Evolutionary conservation across 805 yeast species (phyloP), one percentile per base, ranked within the genome.

Genomic region (Monosporozyma servazzii): DNA sequence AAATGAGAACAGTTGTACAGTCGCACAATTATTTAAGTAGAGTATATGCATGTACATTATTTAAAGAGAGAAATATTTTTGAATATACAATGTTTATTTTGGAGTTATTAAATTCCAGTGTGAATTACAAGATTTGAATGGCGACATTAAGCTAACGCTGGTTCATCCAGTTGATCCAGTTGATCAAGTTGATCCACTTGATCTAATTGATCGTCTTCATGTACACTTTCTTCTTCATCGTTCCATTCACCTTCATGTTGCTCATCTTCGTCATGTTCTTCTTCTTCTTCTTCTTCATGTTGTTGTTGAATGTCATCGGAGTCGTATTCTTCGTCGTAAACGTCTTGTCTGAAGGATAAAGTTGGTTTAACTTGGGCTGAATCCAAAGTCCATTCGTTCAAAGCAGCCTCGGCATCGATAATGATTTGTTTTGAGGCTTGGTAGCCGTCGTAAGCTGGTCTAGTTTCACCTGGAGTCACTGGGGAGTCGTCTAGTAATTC

Each of bases 381-480:
- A 64, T 86, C 93, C 62, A 85, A 77, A 58, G 95, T 86, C 95
- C 95, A 86, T 48, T 84, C 76, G 57, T 86, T 85, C 68, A 86
- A 76, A 51, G 93, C 89, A 58, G 80, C 82, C 72, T 86, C 95
- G 57, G 89, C 88, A 65, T 86, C 95, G 60, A 86, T 81, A 63
- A 86, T 85, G 69, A 86, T 86, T 73, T 86, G 95, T 73, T 85
- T 86, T 42, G 91, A 84, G 46, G 91, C 89, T 70, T 86, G 93
- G 69, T 85, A 86, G 60, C 95, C 95, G 63, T 86, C 95, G 68
- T 86, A 86, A 53, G 90, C 85, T 41, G 90, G 85, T 80, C 93
- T 84, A 47, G 91, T 85, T 74, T 86, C 95, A 76, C 95, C 95
- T 53, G 95, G 95, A 53, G 91, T 85, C 49, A 86, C 91, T 55